Evolutionary conservation across 768 basidiomycete species (phyloP).

Genomic region (Agrocybe pediades): DNA sequence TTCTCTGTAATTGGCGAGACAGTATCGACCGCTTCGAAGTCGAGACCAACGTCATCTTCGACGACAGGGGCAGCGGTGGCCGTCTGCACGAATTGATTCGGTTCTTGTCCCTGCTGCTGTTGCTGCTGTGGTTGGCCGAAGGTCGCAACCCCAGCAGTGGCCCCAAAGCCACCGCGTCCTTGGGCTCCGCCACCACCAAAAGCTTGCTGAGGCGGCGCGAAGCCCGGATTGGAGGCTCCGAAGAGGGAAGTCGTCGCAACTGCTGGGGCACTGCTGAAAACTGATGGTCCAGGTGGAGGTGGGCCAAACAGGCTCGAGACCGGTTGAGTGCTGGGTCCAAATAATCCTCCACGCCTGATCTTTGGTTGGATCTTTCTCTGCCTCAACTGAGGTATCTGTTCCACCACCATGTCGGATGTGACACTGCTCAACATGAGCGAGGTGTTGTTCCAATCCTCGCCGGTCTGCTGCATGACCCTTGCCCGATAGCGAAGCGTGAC

Average conservation of each 20-base stretch:
- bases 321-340: background rate
- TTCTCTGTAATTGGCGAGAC: slow-evolving; percentile 30
- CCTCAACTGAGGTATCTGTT: slow-evolving; percentile 34
- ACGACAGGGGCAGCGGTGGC: background rate
- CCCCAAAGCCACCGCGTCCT: background rate
- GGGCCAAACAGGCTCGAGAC: background rate
- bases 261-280: too few relatives aligned
- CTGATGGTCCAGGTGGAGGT: background rate
- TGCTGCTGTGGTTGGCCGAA: slow-evolving; percentile 8
- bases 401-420: slow-evolving; percentile 32
- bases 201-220: too few relatives aligned
- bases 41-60: slow-evolving; percentile 1
- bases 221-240: too few relatives aligned
- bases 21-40: slow-evolving; percentile 32
- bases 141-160: background rate
- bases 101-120: slow-evolving; percentile 17
- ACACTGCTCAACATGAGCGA: slow-evolving; percentile 55
- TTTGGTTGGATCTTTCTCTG: slow-evolving; percentile 31
- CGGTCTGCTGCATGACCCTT: slow-evolving; percentile 52
- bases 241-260: too few relatives aligned
- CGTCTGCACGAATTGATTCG: background rate
- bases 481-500: slow-evolving; percentile 59
- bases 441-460: slow-evolving; percentile 60
- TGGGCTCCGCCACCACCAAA: slow-evolving; percentile 4
- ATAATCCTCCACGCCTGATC: background rate